These are phyloP conservation scores for Citrus cavaleriei DNA, from an alignment of 345 rosid species.

Conservation along the genomic window DNA sequence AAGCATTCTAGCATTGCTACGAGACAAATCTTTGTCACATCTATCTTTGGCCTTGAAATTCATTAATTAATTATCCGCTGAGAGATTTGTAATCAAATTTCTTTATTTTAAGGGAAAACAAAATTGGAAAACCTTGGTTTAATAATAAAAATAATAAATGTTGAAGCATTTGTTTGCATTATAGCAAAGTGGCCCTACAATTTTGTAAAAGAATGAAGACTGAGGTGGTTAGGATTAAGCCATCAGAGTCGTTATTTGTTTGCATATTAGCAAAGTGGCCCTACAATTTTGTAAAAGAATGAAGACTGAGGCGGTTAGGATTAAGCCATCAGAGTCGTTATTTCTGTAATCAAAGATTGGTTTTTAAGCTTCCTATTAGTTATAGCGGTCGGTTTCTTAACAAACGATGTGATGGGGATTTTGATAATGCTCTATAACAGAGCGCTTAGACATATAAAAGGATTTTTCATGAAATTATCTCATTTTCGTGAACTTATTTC, in stretches of 20 bases:
- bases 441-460: too few relatives aligned
- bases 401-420: background rate
- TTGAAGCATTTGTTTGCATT: background rate
- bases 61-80: too few relatives aligned
- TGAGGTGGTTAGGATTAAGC: constrained; percentile 1
- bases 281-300: background rate
- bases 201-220: background rate
- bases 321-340: background rate
- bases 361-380: background rate
- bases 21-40: background rate
- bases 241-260: background rate
- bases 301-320: constrained; percentile 2
- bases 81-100: too few relatives aligned
- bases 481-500: too few relatives aligned
- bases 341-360: background rate
- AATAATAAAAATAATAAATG: too few relatives aligned
- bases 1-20: background rate
- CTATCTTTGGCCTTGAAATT: too few relatives aligned
- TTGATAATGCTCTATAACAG: too few relatives aligned
- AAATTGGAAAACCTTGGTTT: too few relatives aligned
- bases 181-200: background rate
- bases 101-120: too few relatives aligned
- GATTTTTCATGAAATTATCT: too few relatives aligned
- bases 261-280: too few relatives aligned
- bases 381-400: background rate